phyloP scores from a whole-genome alignment of 768 basidiomycete species.

The Termitomyces sp. region DNA sequence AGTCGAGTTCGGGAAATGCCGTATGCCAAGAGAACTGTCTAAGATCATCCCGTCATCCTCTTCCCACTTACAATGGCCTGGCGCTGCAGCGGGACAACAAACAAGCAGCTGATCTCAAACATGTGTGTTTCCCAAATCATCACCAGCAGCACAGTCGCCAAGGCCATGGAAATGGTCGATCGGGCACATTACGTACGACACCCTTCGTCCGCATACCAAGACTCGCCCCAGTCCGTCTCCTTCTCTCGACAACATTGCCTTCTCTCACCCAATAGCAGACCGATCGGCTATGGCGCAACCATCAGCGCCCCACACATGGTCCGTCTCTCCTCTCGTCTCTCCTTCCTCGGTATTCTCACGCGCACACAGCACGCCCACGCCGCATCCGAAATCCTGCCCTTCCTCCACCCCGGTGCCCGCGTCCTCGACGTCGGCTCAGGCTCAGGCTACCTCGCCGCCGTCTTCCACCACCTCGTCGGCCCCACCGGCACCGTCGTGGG shows the following conservation, averaged over 20 bases:
- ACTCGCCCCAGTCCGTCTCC: constrained; percentile 63
- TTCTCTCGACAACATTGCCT: neutral
- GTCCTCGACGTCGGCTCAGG: constrained; percentile 91
- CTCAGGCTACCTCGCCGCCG: constrained; percentile 81
- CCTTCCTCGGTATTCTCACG: neutral
- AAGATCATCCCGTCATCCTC: neutral
- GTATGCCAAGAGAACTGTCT: neutral
- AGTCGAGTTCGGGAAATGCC: neutral
- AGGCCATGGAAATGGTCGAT: constrained; percentile 69
- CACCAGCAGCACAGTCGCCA: constrained; percentile 44
- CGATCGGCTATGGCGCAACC: constrained; percentile 81
- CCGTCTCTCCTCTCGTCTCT: constrained; percentile 1
- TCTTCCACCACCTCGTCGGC: constrained; percentile 68
- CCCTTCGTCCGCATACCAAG: constrained; percentile 55
- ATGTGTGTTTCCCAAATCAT: constrained; percentile 51
- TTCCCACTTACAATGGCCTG: constrained; percentile 62
- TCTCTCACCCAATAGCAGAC: constrained; percentile 26
- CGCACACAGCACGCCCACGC: constrained; percentile 78
- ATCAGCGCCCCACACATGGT: constrained; percentile 98
- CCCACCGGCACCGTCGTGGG: constrained; percentile 66
- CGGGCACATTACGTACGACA: constrained; percentile 60
- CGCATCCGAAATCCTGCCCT: constrained; percentile 66
- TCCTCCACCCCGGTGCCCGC: constrained; percentile 60
- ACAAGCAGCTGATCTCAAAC: constrained; percentile 69
- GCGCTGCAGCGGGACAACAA: constrained; percentile 66